Base-by-base conservation (phyloP, 345 rosid genomes). In the Jatropha curcas region DNA sequence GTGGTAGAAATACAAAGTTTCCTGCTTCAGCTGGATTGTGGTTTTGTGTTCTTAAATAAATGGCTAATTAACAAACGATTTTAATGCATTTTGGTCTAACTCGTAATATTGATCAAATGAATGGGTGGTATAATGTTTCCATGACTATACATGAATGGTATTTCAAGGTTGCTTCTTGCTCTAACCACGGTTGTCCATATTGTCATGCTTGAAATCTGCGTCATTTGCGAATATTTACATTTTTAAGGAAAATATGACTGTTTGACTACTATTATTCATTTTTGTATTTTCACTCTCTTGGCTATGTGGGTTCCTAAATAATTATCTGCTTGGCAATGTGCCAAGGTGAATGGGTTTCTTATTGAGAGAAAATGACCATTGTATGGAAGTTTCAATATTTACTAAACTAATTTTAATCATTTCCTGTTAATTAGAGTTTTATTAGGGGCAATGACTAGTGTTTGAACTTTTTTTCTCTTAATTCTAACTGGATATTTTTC, bases 1-100 rank as follows among this genome's bases (percentile, higher is more conserved):
- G 16, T 12, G 43, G 12, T 16, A 34, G 24, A 24, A 62, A 31
- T n/a, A n/a, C 4, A 22, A 55, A 62, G 31, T 14, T 50, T 67
- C 51, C 67, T 46, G 58, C 53, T 60, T 74, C 34, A 12, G 61
- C 68, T 63, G 57, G 61, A 46, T 66, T 63, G 53, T 52, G 17
- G 16, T 35, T 70, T 60, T 52, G 33, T 60, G 46, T 20, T 76
- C 51, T n/a, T 50, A 16, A 59, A 27, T 52, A 28, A 63, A 19
- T 55, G 70, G 41, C 12, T 41, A 22, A 27, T 60, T 71, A 46
- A 35, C 12, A 31, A 14, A 31, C 34, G 35, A 68, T 10, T 13
- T 24, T 20, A 8, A 34, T n/a, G 61, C 48, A 31, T 34, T 71
- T 33, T 19, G 20, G 12, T 63, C 33, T 53, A 37, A 61, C 53